phyloP scores from a whole-genome alignment of 306 rosid genomes.

The Acacia confusa region DNA sequence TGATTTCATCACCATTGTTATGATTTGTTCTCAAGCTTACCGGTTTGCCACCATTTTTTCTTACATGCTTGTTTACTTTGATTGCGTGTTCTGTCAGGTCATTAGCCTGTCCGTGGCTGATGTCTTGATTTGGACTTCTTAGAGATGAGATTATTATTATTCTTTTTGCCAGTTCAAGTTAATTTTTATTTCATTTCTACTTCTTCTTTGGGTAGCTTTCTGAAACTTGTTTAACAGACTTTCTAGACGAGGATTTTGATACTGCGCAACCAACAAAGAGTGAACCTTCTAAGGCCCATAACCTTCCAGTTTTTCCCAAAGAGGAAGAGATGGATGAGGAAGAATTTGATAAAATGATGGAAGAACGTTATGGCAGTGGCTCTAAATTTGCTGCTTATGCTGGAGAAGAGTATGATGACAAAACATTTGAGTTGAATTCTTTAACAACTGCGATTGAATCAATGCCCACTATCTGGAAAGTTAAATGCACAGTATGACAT shows the following conservation, averaged over 20 bases:
- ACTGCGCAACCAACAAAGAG: constrained; percentile 30
- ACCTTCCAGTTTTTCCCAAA: constrained; percentile 60
- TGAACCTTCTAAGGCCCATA: constrained; percentile 48
- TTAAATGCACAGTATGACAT: constrained; percentile 81
- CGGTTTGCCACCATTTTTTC: not conserved
- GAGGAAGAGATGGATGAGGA: constrained; percentile 78
- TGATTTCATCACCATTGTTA: not conserved
- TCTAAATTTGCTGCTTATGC: constrained; percentile 46
- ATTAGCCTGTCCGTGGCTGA: not conserved
- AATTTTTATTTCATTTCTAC: not conserved
- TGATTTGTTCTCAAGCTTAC: not conserved
- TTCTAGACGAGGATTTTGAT: constrained; percentile 56
- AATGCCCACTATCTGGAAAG: constrained; percentile 75
- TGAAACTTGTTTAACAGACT: constrained; percentile 40
- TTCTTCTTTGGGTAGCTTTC: not conserved
- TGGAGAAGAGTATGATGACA: constrained; percentile 70
- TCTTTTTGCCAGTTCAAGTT: not conserved
- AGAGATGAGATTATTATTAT: not conserved
- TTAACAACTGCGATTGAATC: constrained; percentile 43
- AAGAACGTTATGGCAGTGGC: constrained; percentile 53
- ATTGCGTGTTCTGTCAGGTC: not conserved
- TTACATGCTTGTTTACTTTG: not conserved
- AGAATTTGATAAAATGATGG: constrained; percentile 80
- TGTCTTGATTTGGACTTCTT: not conserved
- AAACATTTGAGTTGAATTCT: constrained; percentile 43